Conservation (phyloP, 306 rosid species). For the Inga oerstediana region DNA sequence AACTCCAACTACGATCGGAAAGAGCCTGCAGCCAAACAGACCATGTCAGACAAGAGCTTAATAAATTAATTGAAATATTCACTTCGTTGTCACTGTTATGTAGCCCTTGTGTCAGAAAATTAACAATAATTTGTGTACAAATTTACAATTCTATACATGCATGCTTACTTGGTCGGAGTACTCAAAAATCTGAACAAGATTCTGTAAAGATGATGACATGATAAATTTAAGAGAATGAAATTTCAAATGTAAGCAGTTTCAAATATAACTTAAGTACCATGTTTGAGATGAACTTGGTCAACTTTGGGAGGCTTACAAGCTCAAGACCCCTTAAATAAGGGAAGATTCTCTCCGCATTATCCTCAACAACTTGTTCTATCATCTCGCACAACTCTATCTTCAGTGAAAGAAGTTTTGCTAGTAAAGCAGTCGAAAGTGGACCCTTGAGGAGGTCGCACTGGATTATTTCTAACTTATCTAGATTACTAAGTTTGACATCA, state of each 20-base stretch:
- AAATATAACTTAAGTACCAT: background rate
- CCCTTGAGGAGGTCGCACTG: background rate
- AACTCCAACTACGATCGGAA: no score
- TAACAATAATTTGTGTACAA: no score
- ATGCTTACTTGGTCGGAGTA: no score
- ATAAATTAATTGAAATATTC: background rate
- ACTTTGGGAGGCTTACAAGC: background rate
- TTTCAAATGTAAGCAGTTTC: no score
- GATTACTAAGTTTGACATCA: background rate
- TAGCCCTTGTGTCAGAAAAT: no score
- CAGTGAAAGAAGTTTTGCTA: background rate
- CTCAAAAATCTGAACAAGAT: no score
- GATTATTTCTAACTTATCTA: background rate
- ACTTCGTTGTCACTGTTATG: no score
- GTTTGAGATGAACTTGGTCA: background rate
- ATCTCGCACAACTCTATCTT: background rate
- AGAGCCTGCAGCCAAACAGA: no score
- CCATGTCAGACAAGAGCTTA: no score
- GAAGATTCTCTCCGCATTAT: background rate
- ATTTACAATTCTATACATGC: no score
- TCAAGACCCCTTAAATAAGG: background rate
- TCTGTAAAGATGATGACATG: no score
- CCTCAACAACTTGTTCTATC: background rate
- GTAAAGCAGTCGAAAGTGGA: background rate
- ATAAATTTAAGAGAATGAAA: no score